Percentiles rank a stretch among this genome's conserved stretches.
phyloP scores from a whole-genome alignment of 1,139 yeast species.

The Suhomyces ambrosiae region DNA sequence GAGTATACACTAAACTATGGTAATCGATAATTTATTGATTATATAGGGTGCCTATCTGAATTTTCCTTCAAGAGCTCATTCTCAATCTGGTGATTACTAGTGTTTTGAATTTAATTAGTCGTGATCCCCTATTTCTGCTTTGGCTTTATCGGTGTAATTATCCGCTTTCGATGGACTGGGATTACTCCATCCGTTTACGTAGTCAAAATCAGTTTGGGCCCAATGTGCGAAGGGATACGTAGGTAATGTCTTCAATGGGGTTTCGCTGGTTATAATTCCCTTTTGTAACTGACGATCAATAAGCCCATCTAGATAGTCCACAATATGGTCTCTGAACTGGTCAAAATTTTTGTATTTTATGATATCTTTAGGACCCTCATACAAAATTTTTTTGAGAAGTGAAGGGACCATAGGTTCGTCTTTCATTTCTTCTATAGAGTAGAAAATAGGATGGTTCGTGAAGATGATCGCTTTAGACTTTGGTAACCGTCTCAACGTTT shows the following conservation, averaged over 20 bases:
- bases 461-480: constrained; percentile 51
- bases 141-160: constrained; percentile 27
- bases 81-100: too few relatives aligned
- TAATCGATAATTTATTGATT: too few relatives aligned
- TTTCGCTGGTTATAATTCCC: constrained; percentile 57
- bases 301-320: constrained; percentile 57
- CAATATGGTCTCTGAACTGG: constrained; percentile 57
- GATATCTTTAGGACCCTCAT: constrained; percentile 67
- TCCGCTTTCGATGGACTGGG: constrained; percentile 31
- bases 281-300: constrained; percentile 57
- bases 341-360: constrained; percentile 64
- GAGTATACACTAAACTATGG: too few relatives aligned
- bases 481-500: constrained; percentile 53
- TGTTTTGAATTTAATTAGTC: constrained; percentile 16
- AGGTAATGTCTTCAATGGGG: constrained; percentile 61
- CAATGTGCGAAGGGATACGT: constrained; percentile 64
- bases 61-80: too few relatives aligned
- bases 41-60: too few relatives aligned
- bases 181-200: constrained; percentile 47
- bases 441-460: constrained; percentile 69
- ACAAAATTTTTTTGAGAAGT: constrained; percentile 58
- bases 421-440: constrained; percentile 73
- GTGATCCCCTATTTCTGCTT: constrained; percentile 22
- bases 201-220: constrained; percentile 45
- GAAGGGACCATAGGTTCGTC: constrained; percentile 78